Percentiles rank a stretch among this genome's conserved stretches.
Evolutionary conservation across 2,329 filamentous ascomycete species (phyloP).

Genomic region (Ophiognomonia clavigignenti-juglandacearum): DNA sequence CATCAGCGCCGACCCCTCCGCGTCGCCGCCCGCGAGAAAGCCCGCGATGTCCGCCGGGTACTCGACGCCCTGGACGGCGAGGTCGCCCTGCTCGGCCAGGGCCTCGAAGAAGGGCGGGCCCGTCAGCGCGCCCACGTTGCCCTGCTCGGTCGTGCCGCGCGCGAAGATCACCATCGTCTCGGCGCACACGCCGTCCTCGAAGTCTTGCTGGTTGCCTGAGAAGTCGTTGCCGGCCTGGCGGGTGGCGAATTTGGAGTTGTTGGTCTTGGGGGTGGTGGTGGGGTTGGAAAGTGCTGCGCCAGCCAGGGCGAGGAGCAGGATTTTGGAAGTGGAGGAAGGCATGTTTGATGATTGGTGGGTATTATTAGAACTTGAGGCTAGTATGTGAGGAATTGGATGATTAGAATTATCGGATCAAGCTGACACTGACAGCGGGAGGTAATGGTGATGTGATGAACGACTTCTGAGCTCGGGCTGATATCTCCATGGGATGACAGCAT

Average conservation of each 20-base stretch:
- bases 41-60: constrained; percentile 21
- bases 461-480: no score
- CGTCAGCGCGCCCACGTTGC: constrained; percentile 22
- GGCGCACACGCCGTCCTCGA: constrained; percentile 2
- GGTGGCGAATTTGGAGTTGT: no score
- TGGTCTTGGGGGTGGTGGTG: no score
- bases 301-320: background rate
- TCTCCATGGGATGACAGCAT: no score
- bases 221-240: background rate
- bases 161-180: constrained; percentile 24
- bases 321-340: background rate
- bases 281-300: background rate
- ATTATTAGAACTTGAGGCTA: background rate
- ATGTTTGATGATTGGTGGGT: background rate
- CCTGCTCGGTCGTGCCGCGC: constrained; percentile 23
- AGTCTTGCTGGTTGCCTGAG: constrained; percentile 4
- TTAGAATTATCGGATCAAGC: no score
- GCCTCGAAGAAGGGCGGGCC: constrained; percentile 23
- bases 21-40: constrained; percentile 22
- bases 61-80: constrained; percentile 24
- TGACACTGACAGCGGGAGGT: no score
- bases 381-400: background rate
- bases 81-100: constrained; percentile 10
- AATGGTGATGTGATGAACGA: no score
- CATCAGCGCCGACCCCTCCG: constrained; percentile 14